phyloP scores from a whole-genome alignment of 306 rosid species.

The Casuarina cunninghamiana region DNA sequence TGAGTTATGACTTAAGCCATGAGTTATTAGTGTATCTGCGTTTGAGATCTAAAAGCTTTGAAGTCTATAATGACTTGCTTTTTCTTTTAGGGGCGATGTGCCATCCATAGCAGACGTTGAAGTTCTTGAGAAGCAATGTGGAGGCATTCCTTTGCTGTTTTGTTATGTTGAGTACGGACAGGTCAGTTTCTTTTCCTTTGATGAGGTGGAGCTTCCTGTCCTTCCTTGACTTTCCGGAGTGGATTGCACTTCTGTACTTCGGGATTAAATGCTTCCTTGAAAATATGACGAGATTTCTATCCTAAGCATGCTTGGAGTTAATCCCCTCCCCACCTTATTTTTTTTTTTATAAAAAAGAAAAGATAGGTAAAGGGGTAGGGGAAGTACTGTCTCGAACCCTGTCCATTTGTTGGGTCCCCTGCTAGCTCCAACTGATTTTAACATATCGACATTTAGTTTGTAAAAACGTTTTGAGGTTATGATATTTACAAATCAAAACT shows the following conservation, averaged over 20 bases:
- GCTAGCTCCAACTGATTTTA: neutral
- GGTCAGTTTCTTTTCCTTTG: slow-evolving; percentile 71
- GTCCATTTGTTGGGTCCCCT: too few species aligned
- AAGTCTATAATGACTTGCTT: slow-evolving; percentile 15
- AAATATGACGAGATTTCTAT: neutral
- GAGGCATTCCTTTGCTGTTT: slow-evolving; percentile 59
- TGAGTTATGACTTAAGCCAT: too few species aligned
- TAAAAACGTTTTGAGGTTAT: neutral
- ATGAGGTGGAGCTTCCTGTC: slow-evolving; percentile 60
- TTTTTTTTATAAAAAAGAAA: too few species aligned
- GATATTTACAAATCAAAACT: too few species aligned
- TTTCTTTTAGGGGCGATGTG: slow-evolving; percentile 54
- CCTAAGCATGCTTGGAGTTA: neutral
- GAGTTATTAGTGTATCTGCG: neutral
- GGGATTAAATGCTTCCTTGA: neutral
- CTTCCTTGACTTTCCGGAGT: slow-evolving; percentile 44
- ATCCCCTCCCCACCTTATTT: too few species aligned
- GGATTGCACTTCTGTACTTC: neutral
- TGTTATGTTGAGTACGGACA: slow-evolving; percentile 64
- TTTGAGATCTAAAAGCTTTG: slow-evolving; percentile 9
- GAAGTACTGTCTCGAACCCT: too few species aligned
- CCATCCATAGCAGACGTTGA: slow-evolving; percentile 60
- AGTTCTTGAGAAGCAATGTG: slow-evolving; percentile 51
- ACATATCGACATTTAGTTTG: neutral
- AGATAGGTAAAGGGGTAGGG: too few species aligned